phyloP scores from a whole-genome alignment of 257 asterid genomes.

The Solanum lycopersicoides region DNA sequence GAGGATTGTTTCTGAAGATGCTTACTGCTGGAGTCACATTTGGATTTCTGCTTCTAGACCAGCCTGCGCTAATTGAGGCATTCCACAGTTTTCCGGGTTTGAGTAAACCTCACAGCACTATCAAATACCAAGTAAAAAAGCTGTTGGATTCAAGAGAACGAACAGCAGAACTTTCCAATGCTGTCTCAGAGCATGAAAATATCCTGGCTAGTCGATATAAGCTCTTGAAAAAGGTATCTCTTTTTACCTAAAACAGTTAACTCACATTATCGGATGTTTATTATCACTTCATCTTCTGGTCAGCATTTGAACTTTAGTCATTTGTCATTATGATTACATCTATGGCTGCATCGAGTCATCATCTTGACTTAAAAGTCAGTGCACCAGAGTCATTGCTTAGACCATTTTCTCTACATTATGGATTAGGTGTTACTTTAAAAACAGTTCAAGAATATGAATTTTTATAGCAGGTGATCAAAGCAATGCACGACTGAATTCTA shows the following conservation, averaged over 20 bases:
- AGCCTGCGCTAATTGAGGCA: conserved; percentile 56
- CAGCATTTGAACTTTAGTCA: neutral
- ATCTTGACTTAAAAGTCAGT: neutral
- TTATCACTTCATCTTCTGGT: neutral
- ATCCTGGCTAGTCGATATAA: conserved; percentile 52
- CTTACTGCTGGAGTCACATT: conserved; percentile 82
- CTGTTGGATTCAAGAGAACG: conserved; percentile 61
- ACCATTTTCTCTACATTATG: neutral
- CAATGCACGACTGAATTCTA: neutral
- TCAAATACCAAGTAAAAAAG: conserved; percentile 69
- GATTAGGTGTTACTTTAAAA: neutral
- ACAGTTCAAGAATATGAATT: neutral
- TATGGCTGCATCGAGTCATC: neutral
- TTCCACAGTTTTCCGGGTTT: conserved; percentile 74
- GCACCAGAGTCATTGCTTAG: neutral
- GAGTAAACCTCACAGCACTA: conserved; percentile 84
- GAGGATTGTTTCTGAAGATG: conserved; percentile 76
- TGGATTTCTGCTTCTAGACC: conserved; percentile 63
- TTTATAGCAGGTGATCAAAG: neutral
- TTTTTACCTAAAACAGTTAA: neutral
- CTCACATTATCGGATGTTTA: neutral
- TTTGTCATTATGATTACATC: neutral
- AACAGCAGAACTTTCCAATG: conserved; percentile 32
- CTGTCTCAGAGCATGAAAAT: conserved; percentile 55
- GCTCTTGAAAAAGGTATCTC: conserved; percentile 70